Base-by-base conservation (phyloP, 202 grass and related monocot species). In the Brachypodium distachyon region DNA sequence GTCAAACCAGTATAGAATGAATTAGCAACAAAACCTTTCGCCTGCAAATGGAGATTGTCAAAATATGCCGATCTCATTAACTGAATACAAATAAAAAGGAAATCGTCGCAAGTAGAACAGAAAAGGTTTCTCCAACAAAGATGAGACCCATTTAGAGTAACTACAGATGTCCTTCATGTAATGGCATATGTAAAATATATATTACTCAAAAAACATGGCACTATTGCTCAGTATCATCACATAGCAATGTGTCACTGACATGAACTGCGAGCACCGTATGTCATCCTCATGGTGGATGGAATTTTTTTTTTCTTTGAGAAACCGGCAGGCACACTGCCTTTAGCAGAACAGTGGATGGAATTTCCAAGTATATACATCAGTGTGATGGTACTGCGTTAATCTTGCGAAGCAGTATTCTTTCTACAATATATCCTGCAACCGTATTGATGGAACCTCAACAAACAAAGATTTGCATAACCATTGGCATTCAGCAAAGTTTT, bases 11-110 rank as follows among this genome's bases (percentile, higher is more conserved):
- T 87, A 78, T 97, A 97, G 65, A 97, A 97, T 48, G 94, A 97
- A 80, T 94, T 97, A 74, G 94, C 88, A 84, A 97, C 94, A 74
- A 97, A 97, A 80, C 94, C 94, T 90, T 97, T 97, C 26, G 94
- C 94, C 94, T 97, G 69, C 9, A 69, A 74, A 36, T 64, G 63
- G 49, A 83, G 62, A 37, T 60, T 67, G 12, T 38, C 16, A n/a
- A 41, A 75, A 75, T 40, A 41, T 42, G 25, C 55, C 5, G 6
- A 42, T 42, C 65, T 59, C 85, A 73, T 74, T 21, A 42, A 58
- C 31, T 61, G 14, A 79, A 61, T 66, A 69, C 61, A 64, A 77
- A 64, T 12, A 9, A 71, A 78, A 86, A 49, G 9, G 16, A 25
- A 70, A 5, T 52, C 34, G 70, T 18, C 51, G 57, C 14, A 52